Evolutionary conservation across 805 yeast species (phyloP), one percentile per base, ranked within the genome.

Genomic region (Yarrowia sp.): DNA sequence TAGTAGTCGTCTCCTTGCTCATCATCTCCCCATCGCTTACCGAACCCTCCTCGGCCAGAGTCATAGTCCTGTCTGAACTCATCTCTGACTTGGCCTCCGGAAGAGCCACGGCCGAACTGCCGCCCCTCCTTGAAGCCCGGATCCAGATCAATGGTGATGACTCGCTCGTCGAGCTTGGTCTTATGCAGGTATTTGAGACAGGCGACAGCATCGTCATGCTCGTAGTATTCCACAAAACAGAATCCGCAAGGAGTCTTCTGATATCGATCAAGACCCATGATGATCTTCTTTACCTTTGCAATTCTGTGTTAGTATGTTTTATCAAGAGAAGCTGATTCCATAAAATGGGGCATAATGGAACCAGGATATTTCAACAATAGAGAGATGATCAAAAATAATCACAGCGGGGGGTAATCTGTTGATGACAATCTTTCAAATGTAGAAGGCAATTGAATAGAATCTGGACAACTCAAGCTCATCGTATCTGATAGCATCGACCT

Each of bases 41-140:
- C 80, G 64, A 78, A 76, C 7, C 78, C 82, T 63, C 79, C 83
- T 69, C 81, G 68, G 30, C 80, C 81, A 0, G 82, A 76, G 65
- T 79, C 82, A 61, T 73, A 79, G 62, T 78, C 81, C 36, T 74
- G 76, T 64, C 82, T 64, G 64, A 72, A 73, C 73, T 90, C 96
- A 71, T 88, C 92, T 59, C 88, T 79, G 0, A 87, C 92, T 74
- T 95, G 99, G 1, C 98, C 98, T 65, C 99, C 99, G 67, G 84
- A 86, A 16, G 83, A 81, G 51, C 98, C 98, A 71, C 99, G 82
- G 21, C 99, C 99, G 73, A 86, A 95, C 73, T 95, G 98, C 69
- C 99, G 81, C 0, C 99, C 99, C 70, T 93, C 98, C 67, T 83
- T 85, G 74, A 93, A 95, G 0, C 99, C 99, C 0, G 98, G 97